Percentiles rank a stretch among this genome's conserved stretches.
Evolutionary conservation across 345 rosid genomes (phyloP).

Genomic region (Sisymbrium altissimum): DNA sequence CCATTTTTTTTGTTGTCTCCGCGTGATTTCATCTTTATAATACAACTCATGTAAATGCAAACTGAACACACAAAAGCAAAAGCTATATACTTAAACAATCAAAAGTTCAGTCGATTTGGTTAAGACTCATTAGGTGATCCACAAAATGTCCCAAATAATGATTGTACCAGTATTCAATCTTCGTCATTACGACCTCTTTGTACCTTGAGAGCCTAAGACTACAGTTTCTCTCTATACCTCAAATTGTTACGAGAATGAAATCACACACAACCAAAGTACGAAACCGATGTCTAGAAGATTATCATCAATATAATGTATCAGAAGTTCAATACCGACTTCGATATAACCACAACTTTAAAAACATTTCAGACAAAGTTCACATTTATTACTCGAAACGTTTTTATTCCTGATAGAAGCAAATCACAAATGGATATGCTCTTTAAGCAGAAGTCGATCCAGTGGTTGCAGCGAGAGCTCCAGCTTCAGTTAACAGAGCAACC

Average conservation of each 20-base stretch:
- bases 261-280: background rate
- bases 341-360: background rate
- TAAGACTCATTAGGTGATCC: too few species aligned
- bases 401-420: background rate
- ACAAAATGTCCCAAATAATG: too few species aligned
- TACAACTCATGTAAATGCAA: too few species aligned
- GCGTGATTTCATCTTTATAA: too few species aligned
- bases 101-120: background rate
- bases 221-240: background rate
- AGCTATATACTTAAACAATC: background rate
- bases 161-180: too few species aligned
- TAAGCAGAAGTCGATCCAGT: slow-evolving; percentile 25
- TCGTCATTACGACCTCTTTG: too few species aligned
- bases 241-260: background rate
- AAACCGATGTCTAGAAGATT: background rate
- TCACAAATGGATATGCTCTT: background rate
- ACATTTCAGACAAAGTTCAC: background rate
- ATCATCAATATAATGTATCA: background rate
- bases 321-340: background rate
- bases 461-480: slow-evolving; percentile 56
- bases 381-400: background rate
- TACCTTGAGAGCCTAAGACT: too few species aligned
- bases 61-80: background rate
- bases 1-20: too few species aligned
- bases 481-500: slow-evolving; percentile 69